Conservation (phyloP, 768 basidiomycete species). For the Cantharellus anzutake region DNA sequence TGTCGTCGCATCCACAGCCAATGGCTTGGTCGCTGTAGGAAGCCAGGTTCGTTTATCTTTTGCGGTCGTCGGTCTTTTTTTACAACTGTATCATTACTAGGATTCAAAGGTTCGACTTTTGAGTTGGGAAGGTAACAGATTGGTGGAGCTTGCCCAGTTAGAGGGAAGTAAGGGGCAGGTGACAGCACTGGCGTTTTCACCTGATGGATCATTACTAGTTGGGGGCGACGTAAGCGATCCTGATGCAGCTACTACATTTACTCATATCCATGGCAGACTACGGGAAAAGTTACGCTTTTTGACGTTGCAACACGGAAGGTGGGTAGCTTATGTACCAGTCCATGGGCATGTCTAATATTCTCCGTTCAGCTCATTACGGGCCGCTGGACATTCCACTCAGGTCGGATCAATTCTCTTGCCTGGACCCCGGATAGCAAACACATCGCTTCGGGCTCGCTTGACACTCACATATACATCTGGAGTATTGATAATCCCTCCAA, state of each 20-base stretch:
- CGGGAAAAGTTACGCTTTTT: constrained; percentile 64
- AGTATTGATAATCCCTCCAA: constrained; percentile 42
- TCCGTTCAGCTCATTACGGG: constrained; percentile 37
- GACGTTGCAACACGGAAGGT: constrained; percentile 50
- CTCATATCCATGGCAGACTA: constrained; percentile 30
- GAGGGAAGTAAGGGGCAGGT: constrained; percentile 54
- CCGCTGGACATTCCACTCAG: constrained; percentile 77
- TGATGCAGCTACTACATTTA: not conserved
- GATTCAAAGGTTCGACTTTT: constrained; percentile 60
- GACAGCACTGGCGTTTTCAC: constrained; percentile 60
- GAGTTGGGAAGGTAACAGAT: constrained; percentile 41
- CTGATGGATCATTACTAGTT: constrained; percentile 54
- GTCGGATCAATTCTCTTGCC: constrained; percentile 55
- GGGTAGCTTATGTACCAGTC: constrained; percentile 2
- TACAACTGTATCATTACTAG: constrained; percentile 17
- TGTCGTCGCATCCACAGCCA: constrained; percentile 21
- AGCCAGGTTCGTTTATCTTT: constrained; percentile 32
- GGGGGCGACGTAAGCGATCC: constrained; percentile 63
- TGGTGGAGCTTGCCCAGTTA: constrained; percentile 36
- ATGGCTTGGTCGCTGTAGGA: constrained; percentile 42
- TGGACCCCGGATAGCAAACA: constrained; percentile 61
- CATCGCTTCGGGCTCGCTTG: constrained; percentile 77
- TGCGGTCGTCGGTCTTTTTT: not conserved
- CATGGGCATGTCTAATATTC: not conserved
- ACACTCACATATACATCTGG: constrained; percentile 85